Evolutionary conservation across 257 asterid genomes (phyloP), one percentile per base, ranked within the genome.

Genomic region (Salvia splendens): DNA sequence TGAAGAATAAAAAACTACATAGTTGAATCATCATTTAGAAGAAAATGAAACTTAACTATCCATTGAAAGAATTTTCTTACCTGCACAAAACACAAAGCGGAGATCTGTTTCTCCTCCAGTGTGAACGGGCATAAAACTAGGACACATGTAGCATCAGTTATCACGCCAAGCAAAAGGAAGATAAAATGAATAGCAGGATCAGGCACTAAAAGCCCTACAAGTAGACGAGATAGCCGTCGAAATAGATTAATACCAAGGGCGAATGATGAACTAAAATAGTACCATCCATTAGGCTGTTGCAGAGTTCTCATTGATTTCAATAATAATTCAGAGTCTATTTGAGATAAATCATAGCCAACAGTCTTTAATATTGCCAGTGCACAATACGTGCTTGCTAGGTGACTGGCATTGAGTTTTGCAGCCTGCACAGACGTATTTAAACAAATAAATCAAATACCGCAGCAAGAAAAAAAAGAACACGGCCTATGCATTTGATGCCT

Each of bases 71-170:
- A 52, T 70, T 43, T 42, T 59, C 74, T 75, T 77, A 85, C 99
- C 96, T 48, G 99, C 99, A 78, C 99, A 94, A 75, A 73, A 94
- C 71, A 94, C 91, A 75, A 94, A 94, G 56, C 97, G 87, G 48
- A 94, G 95, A 87, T 94, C 99, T 69, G 81, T 80, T 88, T 94
- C 99, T 56, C 93, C 99, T 68, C 99, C 97, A 28, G 81, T 76
- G 77, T 91, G 96, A 81, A 78, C 83, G 43, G 99, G 96, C 95
- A 87, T 84, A 84, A 87, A 94, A 80, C 99, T 94, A 87, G 55
- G 71, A 75, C 33, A 65, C 6, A 59, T 1, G 54, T 63, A 62
- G 60, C 17, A 67, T 14, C 12, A 56, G 36, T 35, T 8, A 14
- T 24, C 24, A 15, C 38, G 24, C 48, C 15, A 6, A 20, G 35